Conservation (phyloP, 495 filamentous ascomycete species). For the Aeminium ludgeri region DNA sequence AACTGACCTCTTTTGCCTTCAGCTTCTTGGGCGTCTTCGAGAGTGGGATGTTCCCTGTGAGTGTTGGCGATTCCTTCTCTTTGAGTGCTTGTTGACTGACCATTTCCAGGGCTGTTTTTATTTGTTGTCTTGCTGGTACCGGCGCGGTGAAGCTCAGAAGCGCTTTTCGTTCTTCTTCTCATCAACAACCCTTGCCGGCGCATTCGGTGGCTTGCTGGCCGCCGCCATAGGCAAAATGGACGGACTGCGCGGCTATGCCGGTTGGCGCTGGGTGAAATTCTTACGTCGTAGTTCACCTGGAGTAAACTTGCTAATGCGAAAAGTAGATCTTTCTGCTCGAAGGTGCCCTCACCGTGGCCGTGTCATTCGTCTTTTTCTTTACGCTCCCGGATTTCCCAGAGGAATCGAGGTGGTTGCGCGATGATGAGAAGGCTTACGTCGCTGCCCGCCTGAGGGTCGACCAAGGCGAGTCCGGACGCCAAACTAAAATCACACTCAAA, state of each 20-base stretch:
- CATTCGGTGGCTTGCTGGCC: conserved; percentile 28
- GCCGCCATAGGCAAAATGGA: conserved; percentile 66
- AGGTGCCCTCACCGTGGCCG: conserved; percentile 52
- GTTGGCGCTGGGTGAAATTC: conserved; percentile 58
- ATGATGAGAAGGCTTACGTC: conserved; percentile 62
- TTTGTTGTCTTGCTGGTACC: no score
- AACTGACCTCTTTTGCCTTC: no score
- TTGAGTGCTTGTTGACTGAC: conserved; percentile 18
- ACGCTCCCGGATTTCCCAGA: conserved; percentile 63
- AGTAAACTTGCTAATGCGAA: not conserved
- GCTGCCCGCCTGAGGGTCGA: conserved; percentile 57
- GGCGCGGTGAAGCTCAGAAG: conserved; percentile 68
- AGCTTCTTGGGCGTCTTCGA: conserved; percentile 71
- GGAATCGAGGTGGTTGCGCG: conserved; percentile 46
- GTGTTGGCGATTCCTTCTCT: conserved; percentile 2
- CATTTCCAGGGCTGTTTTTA: no score
- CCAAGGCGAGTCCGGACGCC: conserved; percentile 47
- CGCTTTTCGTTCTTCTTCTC: conserved; percentile 83
- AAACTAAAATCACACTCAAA: conserved; percentile 41
- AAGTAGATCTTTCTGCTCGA: conserved; percentile 36
- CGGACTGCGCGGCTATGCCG: conserved; percentile 46
- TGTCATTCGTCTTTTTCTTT: conserved; percentile 65
- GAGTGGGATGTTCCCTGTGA: conserved; percentile 70
- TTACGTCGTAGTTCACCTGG: not conserved
- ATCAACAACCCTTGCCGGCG: conserved; percentile 42